phyloP scores from a whole-genome alignment of 2,329 filamentous ascomycete genomes.

The Colletotrichum sp. region DNA sequence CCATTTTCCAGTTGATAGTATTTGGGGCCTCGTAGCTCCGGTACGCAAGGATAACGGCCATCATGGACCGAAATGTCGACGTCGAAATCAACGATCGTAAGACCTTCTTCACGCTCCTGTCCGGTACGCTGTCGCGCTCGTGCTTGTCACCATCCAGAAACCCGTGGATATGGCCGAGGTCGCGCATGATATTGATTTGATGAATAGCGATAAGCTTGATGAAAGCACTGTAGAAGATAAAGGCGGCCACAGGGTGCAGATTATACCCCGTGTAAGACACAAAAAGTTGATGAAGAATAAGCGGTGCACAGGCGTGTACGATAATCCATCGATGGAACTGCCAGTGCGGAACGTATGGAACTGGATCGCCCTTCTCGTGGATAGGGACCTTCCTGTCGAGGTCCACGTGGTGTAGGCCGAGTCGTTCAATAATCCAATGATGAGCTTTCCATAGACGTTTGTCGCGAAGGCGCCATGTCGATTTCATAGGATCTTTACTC shows the following conservation, averaged over 20 bases:
- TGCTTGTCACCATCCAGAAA: conserved; percentile 51
- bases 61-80: conserved; percentile 33
- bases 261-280: conserved; percentile 33
- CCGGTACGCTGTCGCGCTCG: conserved; percentile 46
- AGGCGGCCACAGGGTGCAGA: conserved; percentile 31
- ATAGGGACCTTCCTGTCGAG: conserved; percentile 38
- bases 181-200: conserved; percentile 40
- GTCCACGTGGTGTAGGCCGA: conserved; percentile 30
- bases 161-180: conserved; percentile 40
- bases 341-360: conserved; percentile 42
- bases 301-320: conserved; percentile 38
- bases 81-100: conserved; percentile 36
- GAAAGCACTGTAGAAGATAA: conserved; percentile 40
- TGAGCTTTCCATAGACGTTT: conserved; percentile 32
- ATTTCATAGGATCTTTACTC: conserved; percentile 43
- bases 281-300: conserved; percentile 42
- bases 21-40: conserved; percentile 26
- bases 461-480: conserved; percentile 38
- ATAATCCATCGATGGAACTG: conserved; percentile 44
- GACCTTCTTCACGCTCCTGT: conserved; percentile 39
- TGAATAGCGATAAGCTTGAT: conserved; percentile 46
- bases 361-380: conserved; percentile 43
- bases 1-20: conserved; percentile 36
- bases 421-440: conserved; percentile 36
- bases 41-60: conserved; percentile 38